Conservation (phyloP, 495 filamentous ascomycete genomes). For the Emericellopsis terricola region DNA sequence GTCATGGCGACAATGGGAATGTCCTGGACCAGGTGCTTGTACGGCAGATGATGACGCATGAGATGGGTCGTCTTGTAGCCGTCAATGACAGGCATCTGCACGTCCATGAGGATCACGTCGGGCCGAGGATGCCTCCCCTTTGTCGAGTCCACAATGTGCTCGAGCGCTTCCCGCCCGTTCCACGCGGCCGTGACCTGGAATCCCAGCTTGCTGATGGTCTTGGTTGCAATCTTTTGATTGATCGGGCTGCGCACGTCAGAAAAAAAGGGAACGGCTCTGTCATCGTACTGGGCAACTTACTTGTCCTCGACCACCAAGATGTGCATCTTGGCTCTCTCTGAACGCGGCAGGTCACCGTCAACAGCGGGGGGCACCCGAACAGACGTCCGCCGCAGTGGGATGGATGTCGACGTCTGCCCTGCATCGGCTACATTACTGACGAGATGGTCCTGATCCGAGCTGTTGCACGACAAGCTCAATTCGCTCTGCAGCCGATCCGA, state of each 20-base stretch:
- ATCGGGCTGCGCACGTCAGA: conserved; percentile 25
- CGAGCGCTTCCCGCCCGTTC: conserved; percentile 62
- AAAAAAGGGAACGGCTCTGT: neutral
- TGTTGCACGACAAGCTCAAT: conserved; percentile 38
- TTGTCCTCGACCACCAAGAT: conserved; percentile 73
- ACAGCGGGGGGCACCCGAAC: conserved; percentile 10
- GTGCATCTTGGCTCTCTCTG: conserved; percentile 35
- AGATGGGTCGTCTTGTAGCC: conserved; percentile 62
- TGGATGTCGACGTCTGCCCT: conserved; percentile 5
- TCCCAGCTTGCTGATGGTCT: conserved; percentile 56
- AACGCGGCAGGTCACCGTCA: conserved; percentile 18
- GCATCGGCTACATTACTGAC: conserved; percentile 9
- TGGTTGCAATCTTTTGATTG: conserved; percentile 63
- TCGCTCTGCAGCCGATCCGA: conserved; percentile 45
- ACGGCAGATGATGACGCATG: conserved; percentile 41
- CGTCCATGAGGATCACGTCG: conserved; percentile 77
- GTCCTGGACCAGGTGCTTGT: conserved; percentile 29
- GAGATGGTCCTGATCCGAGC: conserved; percentile 28
- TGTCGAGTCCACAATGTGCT: conserved; percentile 32
- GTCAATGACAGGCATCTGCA: conserved; percentile 71
- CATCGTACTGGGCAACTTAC: conserved; percentile 14
- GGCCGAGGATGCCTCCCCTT: conserved; percentile 27
- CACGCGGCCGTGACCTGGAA: conserved; percentile 51
- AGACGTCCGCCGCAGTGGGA: conserved; percentile 12
- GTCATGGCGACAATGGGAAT: conserved; percentile 72